Base-by-base conservation (phyloP, 495 filamentous ascomycete species). In the Aspergillus conjunctus region DNA sequence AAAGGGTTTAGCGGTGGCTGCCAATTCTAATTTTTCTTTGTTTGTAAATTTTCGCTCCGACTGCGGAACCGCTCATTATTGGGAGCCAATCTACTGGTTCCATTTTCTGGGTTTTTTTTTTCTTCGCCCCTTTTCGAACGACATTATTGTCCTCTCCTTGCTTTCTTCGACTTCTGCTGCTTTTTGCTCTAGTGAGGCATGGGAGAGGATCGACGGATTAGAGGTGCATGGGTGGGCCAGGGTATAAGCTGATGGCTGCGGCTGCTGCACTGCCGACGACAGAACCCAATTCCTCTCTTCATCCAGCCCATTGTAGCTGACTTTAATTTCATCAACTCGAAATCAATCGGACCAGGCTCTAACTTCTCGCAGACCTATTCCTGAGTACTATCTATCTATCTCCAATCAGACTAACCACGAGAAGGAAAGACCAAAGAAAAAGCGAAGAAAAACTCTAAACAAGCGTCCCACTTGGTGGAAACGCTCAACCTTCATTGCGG, bases 41-140 rank as follows among this genome's bases (percentile, higher is more conserved):
- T 21, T 48, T 18, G 5, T 14, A 41, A 41, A 41, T 21, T 22
- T 41, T 48, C 44, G 10, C 44, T 48, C 44, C 44, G 44, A 48
- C n/a, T 3, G 7, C 44, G 44, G 44, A 48, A 21, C 18, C 15
- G 17, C n/a, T 22, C 7, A 48, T 48, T 17, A 48, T 48, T 48
- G 44, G 44, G 44, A 48, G 44, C 44, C 44, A 48, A 21, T 48
- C 44, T 18, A 11, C 18, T 48, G 44, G 44, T 18, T 9, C n/a
- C 6, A 6, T 18, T 48, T 11, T 18, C 44, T n/a, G n/a, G n/a
- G n/a, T n/a, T n/a, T n/a, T n/a, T n/a, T n/a, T n/a, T n/a, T n/a
- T n/a, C n/a, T n/a, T n/a, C 17, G 44, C 20, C 8, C 44, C 44
- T 48, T 17, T 43, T 17, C 10, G 44, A 41, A 41, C 9, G 15